These are phyloP conservation scores for Thermochaetoides thermophila DNA, from an alignment of 495 filamentous ascomycete genomes.

Conservation along the genomic window DNA sequence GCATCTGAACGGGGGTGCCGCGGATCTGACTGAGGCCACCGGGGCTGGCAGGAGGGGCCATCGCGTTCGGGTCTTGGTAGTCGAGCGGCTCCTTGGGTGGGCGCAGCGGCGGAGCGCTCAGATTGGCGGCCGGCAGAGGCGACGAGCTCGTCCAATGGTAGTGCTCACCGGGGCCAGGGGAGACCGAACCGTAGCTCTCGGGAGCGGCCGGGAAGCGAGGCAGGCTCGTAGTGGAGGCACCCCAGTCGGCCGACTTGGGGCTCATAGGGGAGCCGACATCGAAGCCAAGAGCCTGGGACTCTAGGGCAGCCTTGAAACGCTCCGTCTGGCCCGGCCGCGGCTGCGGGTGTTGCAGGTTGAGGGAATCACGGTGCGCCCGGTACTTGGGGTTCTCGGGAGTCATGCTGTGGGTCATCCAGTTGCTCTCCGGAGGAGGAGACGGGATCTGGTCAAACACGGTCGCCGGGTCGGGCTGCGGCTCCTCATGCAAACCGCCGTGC, in stretches of 20 bases:
- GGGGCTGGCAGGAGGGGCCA: conserved; percentile 7
- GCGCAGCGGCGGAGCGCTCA: conserved; percentile 25
- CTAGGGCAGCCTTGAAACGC: conserved; percentile 65
- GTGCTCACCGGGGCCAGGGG: conserved; percentile 18
- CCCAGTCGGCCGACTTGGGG: conserved; percentile 62
- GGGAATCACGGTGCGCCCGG: conserved; percentile 73
- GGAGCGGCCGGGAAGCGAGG: conserved; percentile 23
- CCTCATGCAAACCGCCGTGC: no score
- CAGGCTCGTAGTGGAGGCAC: conserved; percentile 42
- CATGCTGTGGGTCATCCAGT: conserved; percentile 22
- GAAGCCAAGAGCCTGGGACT: conserved; percentile 62
- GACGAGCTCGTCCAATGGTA: no score
- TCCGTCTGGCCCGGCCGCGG: conserved; percentile 70
- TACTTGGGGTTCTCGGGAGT: conserved; percentile 80
- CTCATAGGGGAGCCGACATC: conserved; percentile 48
- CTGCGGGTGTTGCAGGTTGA: conserved; percentile 83
- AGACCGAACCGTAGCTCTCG: conserved; percentile 30
- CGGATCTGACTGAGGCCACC: no score
- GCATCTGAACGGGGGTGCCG: background rate
- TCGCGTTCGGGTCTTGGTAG: no score
- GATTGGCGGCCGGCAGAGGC: conserved; percentile 12
- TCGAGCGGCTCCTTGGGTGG: conserved; percentile 39
- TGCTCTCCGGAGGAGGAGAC: conserved; percentile 20
- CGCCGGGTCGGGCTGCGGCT: conserved; percentile 6
- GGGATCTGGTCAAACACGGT: conserved; percentile 14